Conservation (phyloP, 192 early-diverging fungal species). For the Coemansia sp. region DNA sequence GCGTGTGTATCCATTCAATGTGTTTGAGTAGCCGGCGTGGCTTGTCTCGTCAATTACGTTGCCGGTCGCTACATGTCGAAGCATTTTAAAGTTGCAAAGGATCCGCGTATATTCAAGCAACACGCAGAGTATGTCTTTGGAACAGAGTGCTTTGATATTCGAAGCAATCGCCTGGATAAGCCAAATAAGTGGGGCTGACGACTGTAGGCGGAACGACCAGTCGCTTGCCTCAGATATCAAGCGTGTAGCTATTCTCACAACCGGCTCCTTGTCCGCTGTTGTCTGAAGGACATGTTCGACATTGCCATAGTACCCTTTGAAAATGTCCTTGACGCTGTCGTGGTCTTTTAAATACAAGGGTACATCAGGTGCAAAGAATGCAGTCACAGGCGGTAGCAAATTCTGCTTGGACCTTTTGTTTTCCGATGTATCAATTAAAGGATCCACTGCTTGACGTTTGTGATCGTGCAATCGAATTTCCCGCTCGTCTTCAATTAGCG, state of each 20-base stretch:
- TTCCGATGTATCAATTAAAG: background rate
- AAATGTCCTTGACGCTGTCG: background rate
- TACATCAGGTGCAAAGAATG: slow-evolving; percentile 16
- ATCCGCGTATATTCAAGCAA: slow-evolving; percentile 11
- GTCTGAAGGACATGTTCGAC: background rate
- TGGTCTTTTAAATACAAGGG: background rate
- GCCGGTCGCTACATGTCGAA: background rate
- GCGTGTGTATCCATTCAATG: slow-evolving; percentile 4
- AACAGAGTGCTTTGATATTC: background rate
- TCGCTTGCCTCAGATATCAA: slow-evolving; percentile 24
- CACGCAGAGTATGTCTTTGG: background rate
- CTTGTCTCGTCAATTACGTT: background rate
- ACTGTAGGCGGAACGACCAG: slow-evolving; percentile 25
- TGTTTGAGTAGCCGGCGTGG: background rate
- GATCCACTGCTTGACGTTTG: background rate
- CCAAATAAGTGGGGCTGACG: slow-evolving; percentile 3
- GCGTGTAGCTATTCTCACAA: background rate
- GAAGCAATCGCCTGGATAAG: slow-evolving; percentile 1
- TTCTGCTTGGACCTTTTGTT: background rate
- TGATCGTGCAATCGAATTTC: slow-evolving; percentile 14
- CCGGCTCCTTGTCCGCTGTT: background rate
- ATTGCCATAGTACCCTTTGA: slow-evolving; percentile 15
- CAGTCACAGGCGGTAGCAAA: slow-evolving; percentile 4
- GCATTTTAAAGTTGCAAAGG: slow-evolving; percentile 15
- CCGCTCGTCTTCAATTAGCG: slow-evolving; percentile 22